A percentile compares a stretch with the other conserved stretches of the same genome.
These are phyloP conservation scores for Suillus subaureus DNA, from an alignment of 768 basidiomycete species.

Conservation along the genomic window DNA sequence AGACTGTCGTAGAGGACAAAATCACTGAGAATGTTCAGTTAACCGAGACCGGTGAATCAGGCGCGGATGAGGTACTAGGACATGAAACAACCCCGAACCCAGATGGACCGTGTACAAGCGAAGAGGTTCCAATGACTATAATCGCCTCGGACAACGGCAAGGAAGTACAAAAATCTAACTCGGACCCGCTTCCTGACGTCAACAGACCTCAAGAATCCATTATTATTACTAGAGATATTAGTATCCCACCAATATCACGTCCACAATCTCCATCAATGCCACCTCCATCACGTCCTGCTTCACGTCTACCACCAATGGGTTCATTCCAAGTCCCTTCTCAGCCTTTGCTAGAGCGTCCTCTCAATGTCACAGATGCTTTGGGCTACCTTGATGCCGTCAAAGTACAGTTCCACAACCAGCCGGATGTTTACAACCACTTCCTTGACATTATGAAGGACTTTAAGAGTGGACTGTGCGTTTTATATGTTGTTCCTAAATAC, in stretches of 20 bases:
- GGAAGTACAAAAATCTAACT: conserved; percentile 8
- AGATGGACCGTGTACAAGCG: conserved; percentile 1
- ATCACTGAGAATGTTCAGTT: background rate
- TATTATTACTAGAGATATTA: conserved; percentile 25
- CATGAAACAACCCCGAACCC: conserved; percentile 4
- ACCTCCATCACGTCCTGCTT: conserved; percentile 14
- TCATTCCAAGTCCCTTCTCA: conserved; percentile 26
- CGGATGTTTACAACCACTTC: conserved; percentile 67
- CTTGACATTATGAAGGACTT: conserved; percentile 78
- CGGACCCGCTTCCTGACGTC: conserved; percentile 8
- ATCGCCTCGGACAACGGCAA: conserved; percentile 7
- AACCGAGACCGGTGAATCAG: background rate
- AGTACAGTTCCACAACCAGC: conserved; percentile 56
- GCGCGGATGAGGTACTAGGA: background rate
- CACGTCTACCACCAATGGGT: conserved; percentile 25
- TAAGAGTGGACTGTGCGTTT: conserved; percentile 59
- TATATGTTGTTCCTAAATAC: background rate
- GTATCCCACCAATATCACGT: conserved; percentile 20
- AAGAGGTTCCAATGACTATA: conserved; percentile 1
- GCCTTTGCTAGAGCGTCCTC: conserved; percentile 39
- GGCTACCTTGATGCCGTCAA: conserved; percentile 69
- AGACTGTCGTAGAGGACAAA: background rate
- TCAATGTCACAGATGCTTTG: conserved; percentile 65
- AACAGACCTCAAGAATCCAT: background rate
- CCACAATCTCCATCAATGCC: conserved; percentile 12